A percentile compares a stretch with the other conserved stretches of the same genome.
These are phyloP conservation scores for Pleurotus citrinopileatus DNA, from an alignment of 768 basidiomycete genomes.

Conservation along the genomic window DNA sequence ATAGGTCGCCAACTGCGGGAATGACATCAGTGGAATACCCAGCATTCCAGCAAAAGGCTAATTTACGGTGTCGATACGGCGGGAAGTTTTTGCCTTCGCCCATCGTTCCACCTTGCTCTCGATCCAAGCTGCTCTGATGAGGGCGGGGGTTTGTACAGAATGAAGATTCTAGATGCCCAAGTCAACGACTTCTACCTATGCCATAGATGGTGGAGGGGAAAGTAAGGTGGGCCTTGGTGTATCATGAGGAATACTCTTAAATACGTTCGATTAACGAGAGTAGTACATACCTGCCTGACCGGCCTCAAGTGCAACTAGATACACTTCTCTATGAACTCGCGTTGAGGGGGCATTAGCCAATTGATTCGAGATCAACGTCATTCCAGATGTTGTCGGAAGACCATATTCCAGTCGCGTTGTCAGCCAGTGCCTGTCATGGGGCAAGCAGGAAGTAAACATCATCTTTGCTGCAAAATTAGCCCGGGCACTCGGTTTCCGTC, in stretches of 20 bases:
- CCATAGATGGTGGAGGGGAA: slow-evolving; percentile 24
- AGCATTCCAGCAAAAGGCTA: neutral
- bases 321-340: slow-evolving; percentile 35
- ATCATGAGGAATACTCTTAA: slow-evolving; percentile 14
- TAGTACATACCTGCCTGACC: slow-evolving; percentile 32
- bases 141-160: slow-evolving; percentile 35
- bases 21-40: too few relatives aligned
- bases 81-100: slow-evolving; percentile 25
- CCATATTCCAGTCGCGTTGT: neutral
- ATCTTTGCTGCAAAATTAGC: too few relatives aligned
- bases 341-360: slow-evolving; percentile 29
- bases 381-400: slow-evolving; percentile 22
- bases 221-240: slow-evolving; percentile 24
- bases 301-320: slow-evolving; percentile 30
- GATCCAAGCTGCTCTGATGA: slow-evolving; percentile 32
- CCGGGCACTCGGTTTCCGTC: too few relatives aligned
- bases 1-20: slow-evolving; percentile 19
- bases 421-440: neutral
- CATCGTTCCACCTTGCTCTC: slow-evolving; percentile 22
- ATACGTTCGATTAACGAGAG: neutral
- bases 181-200: slow-evolving; percentile 20
- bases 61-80: slow-evolving; percentile 24
- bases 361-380: slow-evolving; percentile 30
- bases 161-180: slow-evolving; percentile 34
- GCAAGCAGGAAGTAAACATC: neutral